Base-by-base conservation (phyloP, 1,284 basidiomycete genomes). In the Pisolithus thermaeus region DNA sequence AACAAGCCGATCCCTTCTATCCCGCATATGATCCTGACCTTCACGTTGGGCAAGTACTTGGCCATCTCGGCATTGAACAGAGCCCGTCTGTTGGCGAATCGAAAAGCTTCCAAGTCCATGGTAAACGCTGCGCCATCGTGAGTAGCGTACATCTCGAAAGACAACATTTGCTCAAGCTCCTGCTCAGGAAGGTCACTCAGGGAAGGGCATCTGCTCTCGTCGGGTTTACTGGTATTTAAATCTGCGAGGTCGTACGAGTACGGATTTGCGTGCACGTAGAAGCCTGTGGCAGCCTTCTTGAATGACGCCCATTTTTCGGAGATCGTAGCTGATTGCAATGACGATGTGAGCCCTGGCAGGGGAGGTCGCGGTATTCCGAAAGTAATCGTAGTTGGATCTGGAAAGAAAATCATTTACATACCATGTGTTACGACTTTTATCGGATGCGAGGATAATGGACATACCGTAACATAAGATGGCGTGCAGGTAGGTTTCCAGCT, bases 401-500 rank as follows among this genome's bases (percentile, higher is more conserved):
- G 14, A 16, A 9, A 27, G 2, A 27, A 7, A 39, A 11, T 14
- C 20, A 23, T 43, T 27, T n/a, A 14, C 4, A 42, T 42, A 7
- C 18, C 23, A 14, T n/a, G n/a, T 16, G 23, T 23, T 7, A 12
- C 3, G 4, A 22, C 23, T 14, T 12, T 22, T 25, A 14, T 12
- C 22, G 41, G 28, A 4, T 12, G 22, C 3, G 7, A 41, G 14
- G 6, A 20, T 25, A 23, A 40, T 36, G 46, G 38, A 38, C 52
- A 47, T 47, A 25, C 52, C 52, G 27, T 38, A 51, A 18, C 37
- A 22, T 5, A 52, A 52, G 4, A 57, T 18, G 1, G 65, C 61
- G 38, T 63, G 61, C 1, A 64, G 53, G 46, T 67, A 65, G 9
- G 45, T 61, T 7, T 23, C 41, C 11, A 66, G 53, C 11, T 49